phyloP scores from a whole-genome alignment of 2,329 filamentous ascomycete species.

The Sclerotinia spermophila region DNA sequence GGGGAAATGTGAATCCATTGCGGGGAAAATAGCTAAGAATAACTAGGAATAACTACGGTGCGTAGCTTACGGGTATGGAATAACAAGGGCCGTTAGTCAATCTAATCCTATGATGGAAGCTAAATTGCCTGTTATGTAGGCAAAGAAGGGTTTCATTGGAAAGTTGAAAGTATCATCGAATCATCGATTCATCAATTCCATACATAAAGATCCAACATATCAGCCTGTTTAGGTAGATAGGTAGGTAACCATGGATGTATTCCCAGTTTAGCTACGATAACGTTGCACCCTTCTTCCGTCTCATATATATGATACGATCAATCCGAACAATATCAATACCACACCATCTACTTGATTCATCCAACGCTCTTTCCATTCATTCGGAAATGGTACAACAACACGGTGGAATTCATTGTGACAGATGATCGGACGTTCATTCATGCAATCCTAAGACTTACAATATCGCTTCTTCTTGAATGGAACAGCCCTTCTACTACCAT shows the following conservation, averaged over 20 bases:
- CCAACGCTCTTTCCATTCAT: constrained; percentile 8
- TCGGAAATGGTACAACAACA: not conserved
- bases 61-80: not conserved
- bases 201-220: not conserved
- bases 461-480: not conserved
- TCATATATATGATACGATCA: not conserved
- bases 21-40: not conserved
- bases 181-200: not conserved
- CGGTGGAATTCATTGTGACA: not conserved
- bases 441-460: not conserved
- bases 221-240: constrained; percentile 3
- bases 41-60: not conserved
- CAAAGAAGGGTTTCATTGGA: not conserved
- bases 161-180: not conserved
- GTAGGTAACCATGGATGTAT: not conserved
- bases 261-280: not conserved
- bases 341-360: not conserved
- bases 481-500: not conserved
- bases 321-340: not conserved
- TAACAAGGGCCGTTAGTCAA: not conserved
- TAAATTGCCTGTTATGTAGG: not conserved
- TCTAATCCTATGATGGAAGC: constrained; percentile 1
- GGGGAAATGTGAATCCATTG: constrained; percentile 3
- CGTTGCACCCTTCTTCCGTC: constrained; percentile 8
- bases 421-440: not conserved